Evolutionary conservation across 805 yeast species (phyloP).

Genomic region (Saccharomycopsis capsularis): DNA sequence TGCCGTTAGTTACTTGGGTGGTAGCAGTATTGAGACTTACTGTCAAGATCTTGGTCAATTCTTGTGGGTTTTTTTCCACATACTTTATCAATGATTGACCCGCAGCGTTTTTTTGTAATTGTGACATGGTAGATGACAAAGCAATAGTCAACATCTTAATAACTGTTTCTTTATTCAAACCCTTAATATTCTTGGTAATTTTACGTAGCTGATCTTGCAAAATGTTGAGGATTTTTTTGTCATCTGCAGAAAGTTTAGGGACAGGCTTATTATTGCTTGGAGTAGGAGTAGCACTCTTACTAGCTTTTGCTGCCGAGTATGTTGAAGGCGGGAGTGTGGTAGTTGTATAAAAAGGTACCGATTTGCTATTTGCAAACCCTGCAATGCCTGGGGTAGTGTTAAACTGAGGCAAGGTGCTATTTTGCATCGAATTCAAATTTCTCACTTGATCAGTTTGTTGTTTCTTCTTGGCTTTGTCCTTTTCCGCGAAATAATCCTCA

Average conservation of each 20-base stretch:
- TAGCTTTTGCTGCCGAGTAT: conserved; percentile 21
- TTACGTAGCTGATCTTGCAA: conserved; percentile 80
- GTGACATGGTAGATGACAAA: conserved; percentile 86
- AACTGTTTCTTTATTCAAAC: conserved; percentile 73
- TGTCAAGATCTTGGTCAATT: conserved; percentile 68
- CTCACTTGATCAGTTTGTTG: conserved; percentile 52
- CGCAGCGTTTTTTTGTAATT: conserved; percentile 74
- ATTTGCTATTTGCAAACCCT: conserved; percentile 46
- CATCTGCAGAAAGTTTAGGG: conserved; percentile 28
- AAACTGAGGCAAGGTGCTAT: conserved; percentile 34
- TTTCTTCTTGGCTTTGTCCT: conserved; percentile 65
- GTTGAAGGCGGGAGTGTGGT: conserved; percentile 3
- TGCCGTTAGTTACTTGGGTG: conserved; percentile 48
- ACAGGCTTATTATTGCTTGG: conserved; percentile 16
- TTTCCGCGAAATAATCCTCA: conserved; percentile 74
- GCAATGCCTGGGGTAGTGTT: conserved; percentile 25
- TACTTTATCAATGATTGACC: conserved; percentile 72
- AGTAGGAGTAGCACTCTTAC: conserved; percentile 26
- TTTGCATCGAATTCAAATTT: conserved; percentile 41
- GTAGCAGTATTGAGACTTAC: conserved; percentile 79
- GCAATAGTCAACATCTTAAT: conserved; percentile 85
- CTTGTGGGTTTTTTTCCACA: conserved; percentile 76
- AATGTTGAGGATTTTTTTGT: conserved; percentile 62
- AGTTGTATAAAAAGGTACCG: conserved; percentile 31
- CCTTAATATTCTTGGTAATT: conserved; percentile 69